A percentile compares a stretch with the other conserved stretches of the same genome.
phyloP scores from a whole-genome alignment of 108 stramenopile species.

The Pseudonitzschia multiseries region DNA sequence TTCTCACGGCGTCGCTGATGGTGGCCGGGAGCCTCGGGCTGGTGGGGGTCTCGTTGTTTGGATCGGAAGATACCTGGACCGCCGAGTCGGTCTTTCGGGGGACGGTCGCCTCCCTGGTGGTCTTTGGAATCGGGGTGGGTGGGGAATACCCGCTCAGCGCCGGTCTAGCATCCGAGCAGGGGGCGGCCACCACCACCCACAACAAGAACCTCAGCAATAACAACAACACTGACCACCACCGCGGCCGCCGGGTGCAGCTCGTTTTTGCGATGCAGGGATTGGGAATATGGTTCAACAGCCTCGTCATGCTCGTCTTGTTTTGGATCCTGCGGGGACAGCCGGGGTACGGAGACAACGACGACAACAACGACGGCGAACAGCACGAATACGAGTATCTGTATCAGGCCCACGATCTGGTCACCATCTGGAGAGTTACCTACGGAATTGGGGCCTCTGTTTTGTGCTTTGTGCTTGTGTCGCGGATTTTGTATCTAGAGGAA shows the following conservation, averaged over 20 bases:
- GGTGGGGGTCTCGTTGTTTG: not conserved
- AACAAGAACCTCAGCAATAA: no score
- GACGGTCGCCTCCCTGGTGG: slow-evolving; percentile 44
- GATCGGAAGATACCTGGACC: not conserved
- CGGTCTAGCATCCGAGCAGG: slow-evolving; percentile 54
- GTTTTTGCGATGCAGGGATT: slow-evolving; percentile 79
- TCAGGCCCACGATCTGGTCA: slow-evolving; percentile 29
- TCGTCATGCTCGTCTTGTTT: slow-evolving; percentile 47
- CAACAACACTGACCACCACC: not conserved
- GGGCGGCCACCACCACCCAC: no score
- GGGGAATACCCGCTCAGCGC: slow-evolving; percentile 78
- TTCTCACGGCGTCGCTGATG: slow-evolving; percentile 65
- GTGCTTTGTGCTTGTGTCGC: slow-evolving; percentile 18
- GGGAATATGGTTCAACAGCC: slow-evolving; percentile 65
- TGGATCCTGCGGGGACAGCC: slow-evolving; percentile 22
- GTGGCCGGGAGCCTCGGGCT: not conserved
- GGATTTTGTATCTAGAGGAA: slow-evolving; percentile 50
- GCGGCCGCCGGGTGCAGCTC: slow-evolving; percentile 60
- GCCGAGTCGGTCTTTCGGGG: slow-evolving; percentile 28
- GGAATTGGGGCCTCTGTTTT: slow-evolving; percentile 41
- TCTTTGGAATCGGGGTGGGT: slow-evolving; percentile 78
- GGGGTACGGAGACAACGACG: slow-evolving; percentile 2
- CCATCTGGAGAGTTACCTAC: slow-evolving; percentile 63
- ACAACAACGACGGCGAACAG: slow-evolving; percentile 22
- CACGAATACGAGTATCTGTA: slow-evolving; percentile 11